phyloP scores from a whole-genome alignment of 345 rosid species.

The Acer campestre region DNA sequence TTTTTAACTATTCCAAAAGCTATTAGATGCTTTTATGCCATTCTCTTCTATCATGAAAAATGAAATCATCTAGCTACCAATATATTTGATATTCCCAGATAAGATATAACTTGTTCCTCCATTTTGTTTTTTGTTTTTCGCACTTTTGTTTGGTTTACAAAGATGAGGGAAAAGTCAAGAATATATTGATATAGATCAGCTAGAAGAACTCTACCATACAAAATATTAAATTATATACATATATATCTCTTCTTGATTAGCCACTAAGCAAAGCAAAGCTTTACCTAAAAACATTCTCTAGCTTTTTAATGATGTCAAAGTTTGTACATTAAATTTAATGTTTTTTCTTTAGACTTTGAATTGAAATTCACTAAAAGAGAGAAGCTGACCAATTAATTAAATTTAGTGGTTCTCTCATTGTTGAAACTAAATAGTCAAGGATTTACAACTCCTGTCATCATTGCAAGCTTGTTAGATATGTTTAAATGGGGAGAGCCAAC shows the following conservation, averaged over 20 bases:
- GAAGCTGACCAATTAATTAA: slow-evolving; percentile 22
- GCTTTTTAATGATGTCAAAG: slow-evolving; percentile 18
- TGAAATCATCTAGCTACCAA: neutral
- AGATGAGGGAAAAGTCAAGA: slow-evolving; percentile 4
- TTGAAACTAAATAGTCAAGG: slow-evolving; percentile 23
- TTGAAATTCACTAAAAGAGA: slow-evolving; percentile 9
- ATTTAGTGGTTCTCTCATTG: neutral
- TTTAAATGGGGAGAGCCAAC: neutral
- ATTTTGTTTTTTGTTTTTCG: neutral
- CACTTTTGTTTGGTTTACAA: slow-evolving; percentile 16
- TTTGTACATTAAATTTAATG: neutral
- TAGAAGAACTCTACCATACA: neutral
- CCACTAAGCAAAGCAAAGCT: slow-evolving; percentile 6
- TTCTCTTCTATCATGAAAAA: slow-evolving; percentile 15
- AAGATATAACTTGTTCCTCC: slow-evolving; percentile 9
- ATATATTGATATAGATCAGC: neutral
- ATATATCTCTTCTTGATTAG: neutral
- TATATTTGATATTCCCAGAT: neutral
- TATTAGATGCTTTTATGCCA: slow-evolving; percentile 31
- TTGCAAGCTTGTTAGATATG: slow-evolving; percentile 7
- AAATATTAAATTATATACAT: neutral
- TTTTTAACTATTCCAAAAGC: slow-evolving; percentile 24
- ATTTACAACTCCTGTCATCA: slow-evolving; percentile 26
- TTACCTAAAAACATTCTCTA: neutral
- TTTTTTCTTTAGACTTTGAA: slow-evolving; percentile 16